These are phyloP conservation scores for Bryum argenteum DNA, from an alignment of 225 moss, liverwort and hornwort species.

Conservation along the genomic window DNA sequence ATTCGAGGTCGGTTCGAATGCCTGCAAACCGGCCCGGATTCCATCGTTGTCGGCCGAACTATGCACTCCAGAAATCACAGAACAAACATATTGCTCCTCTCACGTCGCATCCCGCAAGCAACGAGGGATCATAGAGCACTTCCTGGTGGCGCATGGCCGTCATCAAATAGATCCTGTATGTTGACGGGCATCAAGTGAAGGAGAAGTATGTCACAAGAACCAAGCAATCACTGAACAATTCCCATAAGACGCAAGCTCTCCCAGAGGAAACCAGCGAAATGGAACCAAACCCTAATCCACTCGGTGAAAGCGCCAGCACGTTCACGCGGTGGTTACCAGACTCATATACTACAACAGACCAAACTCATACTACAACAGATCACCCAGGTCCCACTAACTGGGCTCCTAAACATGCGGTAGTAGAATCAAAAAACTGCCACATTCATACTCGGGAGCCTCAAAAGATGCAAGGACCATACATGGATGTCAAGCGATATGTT, in stretches of 20 bases:
- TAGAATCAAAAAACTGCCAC: background rate
- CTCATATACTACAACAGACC: too few relatives aligned
- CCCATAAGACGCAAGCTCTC: background rate
- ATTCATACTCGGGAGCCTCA: background rate
- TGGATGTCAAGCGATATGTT: background rate
- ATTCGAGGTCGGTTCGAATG: constrained; percentile 59
- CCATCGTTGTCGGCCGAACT: constrained; percentile 31
- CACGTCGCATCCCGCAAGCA: background rate
- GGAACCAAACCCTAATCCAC: constrained; percentile 24
- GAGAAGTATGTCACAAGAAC: background rate
- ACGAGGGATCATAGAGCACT: background rate
- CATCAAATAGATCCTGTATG: background rate
- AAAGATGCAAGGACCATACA: constrained; percentile 9
- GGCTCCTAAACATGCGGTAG: background rate
- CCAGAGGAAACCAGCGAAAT: background rate
- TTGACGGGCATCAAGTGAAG: background rate
- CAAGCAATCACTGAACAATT: background rate
- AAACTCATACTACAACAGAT: background rate
- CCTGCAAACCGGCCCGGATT: constrained; percentile 32
- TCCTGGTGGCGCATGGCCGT: background rate
- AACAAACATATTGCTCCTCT: background rate
- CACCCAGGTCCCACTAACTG: background rate
- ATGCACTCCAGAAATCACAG: constrained; percentile 14
- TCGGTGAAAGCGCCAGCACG: background rate
- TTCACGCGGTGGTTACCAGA: constrained; percentile 2